Base-by-base conservation (phyloP, 2,329 filamentous ascomycete genomes). In the Trichophyton simii region DNA sequence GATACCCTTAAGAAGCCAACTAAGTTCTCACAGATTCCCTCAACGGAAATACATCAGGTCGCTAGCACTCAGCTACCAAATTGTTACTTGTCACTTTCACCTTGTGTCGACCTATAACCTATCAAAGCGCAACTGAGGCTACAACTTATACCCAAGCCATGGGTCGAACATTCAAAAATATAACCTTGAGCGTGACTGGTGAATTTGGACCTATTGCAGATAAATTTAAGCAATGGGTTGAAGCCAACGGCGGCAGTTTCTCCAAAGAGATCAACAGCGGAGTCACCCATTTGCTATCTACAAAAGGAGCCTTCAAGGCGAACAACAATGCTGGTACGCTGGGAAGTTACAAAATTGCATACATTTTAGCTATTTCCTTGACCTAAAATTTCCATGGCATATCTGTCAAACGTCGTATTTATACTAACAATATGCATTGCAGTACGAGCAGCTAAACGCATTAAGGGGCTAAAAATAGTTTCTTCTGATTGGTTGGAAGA, bases 271-370 rank as follows among this genome's bases (percentile, higher is more conserved):
- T 89, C 18, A 77, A 77, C 28, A 70, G 77, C 0, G 67, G 76
- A 0, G 82, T 87, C 8, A 95, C 90, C 0, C 90, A 95, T 72
- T 75, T 96, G 0, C 79, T 96, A 22, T 82, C 84, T 60, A 83
- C 83, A 0, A 76, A 80, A 58, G 79, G 83, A 38, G 81, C 85
- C 15, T 91, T 83, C 72, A 79, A 80, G 64, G 72, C 77, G 5
- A 68, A 77, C 0, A 70, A 72, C 63, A 72, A 78, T 57, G 71
- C 74, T 66, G 71, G 78, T 76, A 71, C 58, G 64, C 13, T 52
- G n/a, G 8, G 15, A 54, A 18, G 48, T 7, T 6, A 41, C 15
- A 44, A 7, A 7, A 13, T 22, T 52, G 22, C 20, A 15, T 25
- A 11, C 3, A 25, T 28, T 15, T 8, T 52, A 22, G 46, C 22